These are phyloP conservation scores for Naganishia randhawae DNA, from an alignment of 768 basidiomycete genomes.

Conservation along the genomic window DNA sequence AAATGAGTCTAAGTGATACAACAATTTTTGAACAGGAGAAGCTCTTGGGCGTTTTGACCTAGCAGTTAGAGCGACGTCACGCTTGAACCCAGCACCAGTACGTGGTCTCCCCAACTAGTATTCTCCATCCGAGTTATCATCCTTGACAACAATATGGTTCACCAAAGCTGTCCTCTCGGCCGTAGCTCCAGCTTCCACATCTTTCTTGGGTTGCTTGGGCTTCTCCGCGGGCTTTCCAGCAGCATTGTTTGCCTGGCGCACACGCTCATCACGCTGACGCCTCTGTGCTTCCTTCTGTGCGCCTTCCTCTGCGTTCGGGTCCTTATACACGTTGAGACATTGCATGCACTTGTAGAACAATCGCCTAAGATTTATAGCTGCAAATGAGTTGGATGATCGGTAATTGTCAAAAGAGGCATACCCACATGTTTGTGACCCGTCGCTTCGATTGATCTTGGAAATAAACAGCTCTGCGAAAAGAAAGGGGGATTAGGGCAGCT, in stretches of 20 bases:
- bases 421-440: conserved; percentile 65
- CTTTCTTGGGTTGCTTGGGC: conserved; percentile 1
- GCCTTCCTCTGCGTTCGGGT: conserved; percentile 35
- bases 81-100: background rate
- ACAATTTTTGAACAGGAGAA: background rate
- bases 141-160: conserved; percentile 8
- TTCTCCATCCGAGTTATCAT: conserved; percentile 18
- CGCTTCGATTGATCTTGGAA: conserved; percentile 98
- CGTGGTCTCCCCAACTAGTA: background rate
- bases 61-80: background rate
- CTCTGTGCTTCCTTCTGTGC: conserved; percentile 23
- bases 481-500: conserved; percentile 12
- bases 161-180: background rate
- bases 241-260: conserved; percentile 25
- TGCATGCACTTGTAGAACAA: conserved; percentile 47
- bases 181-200: background rate
- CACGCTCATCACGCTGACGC: conserved; percentile 21
- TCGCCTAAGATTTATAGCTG: conserved; percentile 29
- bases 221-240: conserved; percentile 20
- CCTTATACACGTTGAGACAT: conserved; percentile 44
- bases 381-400: background rate
- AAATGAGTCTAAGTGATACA: background rate
- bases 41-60: background rate
- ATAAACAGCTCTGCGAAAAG: conserved; percentile 69
- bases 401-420: background rate